Base-by-base conservation (phyloP, 371 early-diverging fungal species). In the Mortierella sp. region DNA sequence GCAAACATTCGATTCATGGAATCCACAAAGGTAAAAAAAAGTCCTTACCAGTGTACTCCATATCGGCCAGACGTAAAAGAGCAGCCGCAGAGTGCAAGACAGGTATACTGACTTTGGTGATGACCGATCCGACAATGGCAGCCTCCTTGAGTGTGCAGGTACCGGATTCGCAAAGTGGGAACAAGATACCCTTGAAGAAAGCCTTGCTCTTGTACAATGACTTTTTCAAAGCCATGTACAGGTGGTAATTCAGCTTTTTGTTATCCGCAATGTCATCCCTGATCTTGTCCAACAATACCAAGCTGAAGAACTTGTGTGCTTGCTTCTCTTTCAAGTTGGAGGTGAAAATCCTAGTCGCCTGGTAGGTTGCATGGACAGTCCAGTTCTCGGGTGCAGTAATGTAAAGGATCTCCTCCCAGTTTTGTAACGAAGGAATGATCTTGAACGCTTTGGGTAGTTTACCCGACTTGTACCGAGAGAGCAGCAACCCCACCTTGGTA, bases 391-490 rank as follows among this genome's bases (percentile, higher is more conserved):
- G 99, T 27, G 83, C 84, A 2, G 99, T 99, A 28, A 96, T 80
- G 72, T 91, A 92, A 62, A 99, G 81, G 41, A 98, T 89, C 66
- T 98, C 96, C 80, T 97, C 96, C 99, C 99, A 99, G 84, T 98
- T 95, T 49, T 85, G 82, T 27, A 99, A 85, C 12, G 95, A 89
- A 10, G 99, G 98, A 54, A 98, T 95, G 64, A 99, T 95, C 84
- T 99, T 99, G 91, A 99, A 99, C 18, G 97, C 95, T 79, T 98
- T 98, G 64, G 99, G 99, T 57, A 98, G 84, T 73, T 93, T 93
- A 41, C 99, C 98, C 21, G 96, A 95, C 72, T 93, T 95, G 88
- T 98, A 98, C 26, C 97, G 90, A 56, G 90, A 89, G 53, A 99
- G 80, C 58, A 98, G 80, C 54, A 91, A 80, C 8, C 98, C 99